Evolutionary conservation across 139 green algal species (phyloP), one percentile per base, ranked within the genome.

Genomic region (Desmodesmus armatus): DNA sequence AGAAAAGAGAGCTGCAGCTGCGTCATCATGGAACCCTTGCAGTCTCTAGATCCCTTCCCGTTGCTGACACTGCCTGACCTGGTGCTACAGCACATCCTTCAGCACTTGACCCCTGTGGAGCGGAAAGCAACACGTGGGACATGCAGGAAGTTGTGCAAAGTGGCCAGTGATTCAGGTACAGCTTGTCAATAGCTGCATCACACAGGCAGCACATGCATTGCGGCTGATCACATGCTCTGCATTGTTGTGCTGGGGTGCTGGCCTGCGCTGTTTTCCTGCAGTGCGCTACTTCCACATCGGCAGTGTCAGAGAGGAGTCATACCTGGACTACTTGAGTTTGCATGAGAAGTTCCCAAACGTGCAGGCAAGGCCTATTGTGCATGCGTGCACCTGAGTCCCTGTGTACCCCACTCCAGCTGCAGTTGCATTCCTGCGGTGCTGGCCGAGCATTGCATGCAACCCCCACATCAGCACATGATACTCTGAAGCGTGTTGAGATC

Each of bases 341-440:
- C 76, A 82, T 40, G 76, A 82, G 9, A 82, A 82, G 53, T 82
- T 82, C n/a, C 76, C 76, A 29, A 82, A 82, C 31, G 76, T 82
- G n/a, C 76, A 82, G 76, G 76, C 72, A 37, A 15, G 76, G 19
- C 49, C 33, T 29, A 2, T 33, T 25, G 4, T 67, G 25, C 47
- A 67, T n/a, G 2, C n/a, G n/a, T n/a, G n/a, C 13, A 27, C 23
- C 58, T 67, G 58, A 31, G 25, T 19, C 58, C 7, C 23, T 35
- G 17, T 67, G 58, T 62, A 17, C 15, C 51, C 15, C 60, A 69
- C 60, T 44, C 1, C 65, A 74, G 65, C 51, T 27, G 51, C 51
- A 62, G 51, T 17, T 27, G 51, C 51, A 62, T n/a, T n/a, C n/a
- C n/a, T n/a, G n/a, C n/a, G n/a, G n/a, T n/a, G n/a, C n/a, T n/a